Evolutionary conservation across 169 alveolate species (phyloP), one percentile per base, ranked within the genome.

Genomic region (Amoebophrya sp.): DNA sequence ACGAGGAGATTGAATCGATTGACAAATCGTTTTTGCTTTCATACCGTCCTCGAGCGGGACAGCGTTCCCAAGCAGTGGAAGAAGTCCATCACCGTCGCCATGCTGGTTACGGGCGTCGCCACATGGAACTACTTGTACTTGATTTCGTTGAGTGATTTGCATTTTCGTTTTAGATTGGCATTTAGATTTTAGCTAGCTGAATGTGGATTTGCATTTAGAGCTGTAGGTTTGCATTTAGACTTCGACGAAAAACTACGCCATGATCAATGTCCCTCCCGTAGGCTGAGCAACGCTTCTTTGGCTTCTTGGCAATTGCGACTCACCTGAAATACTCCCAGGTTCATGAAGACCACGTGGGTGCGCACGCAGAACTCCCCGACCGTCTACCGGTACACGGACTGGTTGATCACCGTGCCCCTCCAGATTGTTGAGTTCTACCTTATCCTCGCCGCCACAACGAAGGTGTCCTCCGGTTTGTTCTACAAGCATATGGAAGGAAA

Each of bases 351-450:
- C 35, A 66, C 83, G 29, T 66, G 83, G 83, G 83, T 66, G 38
- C 83, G 83, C 83, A 66, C 83, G 83, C 83, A 66, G 83, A 66
- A 66, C 83, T 7, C 32, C 83, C 83, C 83, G 18, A 66, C 83
- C 10, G 83, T 66, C 32, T 66, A 66, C 83, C 83, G 83, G 18
- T 66, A 66, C 83, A 66, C 83, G 38, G 83, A 66, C 35, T 66
- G 83, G 83, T 25, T 66, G 38, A 66, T 66, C 83, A 66, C 83
- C 83, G 83, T 66, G 35, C 83, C 83, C 35, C 83, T 66, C 83
- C 83, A 66, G 83, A 66, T 66, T 25, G 83, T 66, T 2, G 83
- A 66, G 18, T 66, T 66, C 83, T 66, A 66, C 32, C 83, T 66
- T 25, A 66, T 66, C 83, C 83, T 66, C 83, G 83, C 83, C 29